Evolutionary conservation across 2,329 filamentous ascomycete genomes (phyloP).

Genomic region (Metarhizium brunneum): DNA sequence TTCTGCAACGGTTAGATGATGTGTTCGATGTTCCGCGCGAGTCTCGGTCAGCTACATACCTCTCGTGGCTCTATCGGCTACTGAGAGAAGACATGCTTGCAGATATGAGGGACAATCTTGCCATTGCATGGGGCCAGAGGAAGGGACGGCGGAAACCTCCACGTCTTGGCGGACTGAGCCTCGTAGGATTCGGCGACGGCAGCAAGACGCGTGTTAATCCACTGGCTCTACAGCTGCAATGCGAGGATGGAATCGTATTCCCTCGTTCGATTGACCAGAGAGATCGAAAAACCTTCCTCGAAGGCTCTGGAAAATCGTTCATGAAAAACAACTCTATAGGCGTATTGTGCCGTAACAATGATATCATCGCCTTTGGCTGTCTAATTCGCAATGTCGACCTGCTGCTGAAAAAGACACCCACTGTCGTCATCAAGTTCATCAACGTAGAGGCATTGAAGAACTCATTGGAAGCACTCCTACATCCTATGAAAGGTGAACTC

Average conservation of each 20-base stretch:
- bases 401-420: conserved; percentile 33
- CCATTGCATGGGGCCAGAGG: conserved; percentile 38
- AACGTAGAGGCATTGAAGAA: conserved; percentile 35
- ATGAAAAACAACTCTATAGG: conserved; percentile 54
- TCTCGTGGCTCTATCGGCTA: conserved; percentile 65
- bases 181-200: background rate
- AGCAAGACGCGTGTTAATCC: conserved; percentile 2
- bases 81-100: conserved; percentile 62
- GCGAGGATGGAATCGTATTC: conserved; percentile 33
- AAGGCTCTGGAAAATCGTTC: conserved; percentile 33
- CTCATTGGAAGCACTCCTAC: conserved; percentile 34
- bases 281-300: conserved; percentile 34
- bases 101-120: conserved; percentile 53
- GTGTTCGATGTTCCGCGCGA: conserved; percentile 29
- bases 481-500: conserved; percentile 13
- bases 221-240: conserved; percentile 31
- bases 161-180: conserved; percentile 26
- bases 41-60: conserved; percentile 36
- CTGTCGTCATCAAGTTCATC: conserved; percentile 41
- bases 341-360: conserved; percentile 41
- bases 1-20: conserved; percentile 43
- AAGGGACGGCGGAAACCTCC: conserved; percentile 28
- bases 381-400: conserved; percentile 41
- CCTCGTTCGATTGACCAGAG: conserved; percentile 5
- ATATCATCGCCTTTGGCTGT: conserved; percentile 50